Conservation (phyloP, 1,139 yeast species). For the Zygoascus hellenicus region DNA sequence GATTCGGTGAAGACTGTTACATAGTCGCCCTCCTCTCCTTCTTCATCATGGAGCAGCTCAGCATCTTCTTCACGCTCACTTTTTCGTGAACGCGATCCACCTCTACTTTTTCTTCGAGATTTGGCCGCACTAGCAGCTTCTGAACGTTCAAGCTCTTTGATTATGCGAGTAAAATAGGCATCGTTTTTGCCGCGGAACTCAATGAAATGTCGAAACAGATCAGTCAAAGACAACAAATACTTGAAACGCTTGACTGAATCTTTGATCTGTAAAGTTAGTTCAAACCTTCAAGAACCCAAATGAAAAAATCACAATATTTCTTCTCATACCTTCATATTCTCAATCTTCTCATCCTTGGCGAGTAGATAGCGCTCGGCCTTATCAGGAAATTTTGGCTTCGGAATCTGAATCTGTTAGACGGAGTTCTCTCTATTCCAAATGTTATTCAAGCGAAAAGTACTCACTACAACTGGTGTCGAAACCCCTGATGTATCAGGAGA, state of each 20-base stretch:
- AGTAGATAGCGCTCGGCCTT: constrained; percentile 18
- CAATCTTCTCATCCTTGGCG: constrained; percentile 17
- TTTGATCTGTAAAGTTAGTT: constrained; percentile 18
- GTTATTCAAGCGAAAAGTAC: background rate
- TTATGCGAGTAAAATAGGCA: constrained; percentile 54
- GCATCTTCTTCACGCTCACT: constrained; percentile 81
- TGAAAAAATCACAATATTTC: constrained; percentile 1
- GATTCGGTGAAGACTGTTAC: constrained; percentile 65
- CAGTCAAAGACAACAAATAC: constrained; percentile 77
- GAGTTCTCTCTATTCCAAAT: background rate
- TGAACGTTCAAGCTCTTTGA: constrained; percentile 50
- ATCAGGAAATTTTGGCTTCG: constrained; percentile 11
- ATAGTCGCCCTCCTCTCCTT: constrained; percentile 30
- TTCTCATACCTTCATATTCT: constrained; percentile 15
- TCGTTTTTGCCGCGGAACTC: constrained; percentile 77
- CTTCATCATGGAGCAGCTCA: constrained; percentile 69
- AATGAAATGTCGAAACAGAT: constrained; percentile 83
- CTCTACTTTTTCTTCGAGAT: constrained; percentile 23
- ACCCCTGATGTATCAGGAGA: constrained; percentile 10
- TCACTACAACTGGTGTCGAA: constrained; percentile 9
- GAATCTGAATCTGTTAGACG: constrained; percentile 6
- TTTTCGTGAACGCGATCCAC: constrained; percentile 30
- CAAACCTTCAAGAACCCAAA: background rate
- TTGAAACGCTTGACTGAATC: constrained; percentile 58
- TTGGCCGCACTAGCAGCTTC: constrained; percentile 14